These are phyloP conservation scores for Phytopythium mirpurense DNA, from an alignment of 352 stramenopile genomes.

Conservation along the genomic window DNA sequence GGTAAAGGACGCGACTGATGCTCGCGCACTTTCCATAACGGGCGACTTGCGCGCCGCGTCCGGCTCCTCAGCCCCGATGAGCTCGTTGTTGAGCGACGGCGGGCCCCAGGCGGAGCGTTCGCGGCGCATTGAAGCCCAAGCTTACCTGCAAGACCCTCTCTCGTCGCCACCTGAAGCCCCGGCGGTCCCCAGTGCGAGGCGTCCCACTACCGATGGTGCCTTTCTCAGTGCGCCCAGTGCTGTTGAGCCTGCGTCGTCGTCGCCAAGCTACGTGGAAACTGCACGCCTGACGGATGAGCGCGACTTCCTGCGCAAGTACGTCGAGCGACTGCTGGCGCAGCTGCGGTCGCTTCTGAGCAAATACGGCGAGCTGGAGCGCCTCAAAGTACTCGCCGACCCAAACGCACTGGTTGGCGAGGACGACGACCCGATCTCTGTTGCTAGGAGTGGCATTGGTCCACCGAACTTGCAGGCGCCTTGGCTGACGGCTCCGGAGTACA, in stretches of 20 bases:
- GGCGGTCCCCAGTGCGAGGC: constrained; percentile 4
- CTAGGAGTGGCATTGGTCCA: neutral
- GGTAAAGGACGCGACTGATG: neutral
- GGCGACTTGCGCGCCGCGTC: neutral
- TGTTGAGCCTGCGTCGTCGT: neutral
- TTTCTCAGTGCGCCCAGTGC: neutral
- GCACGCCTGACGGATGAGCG: constrained; percentile 52
- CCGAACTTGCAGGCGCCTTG: constrained; percentile 32
- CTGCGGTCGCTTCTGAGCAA: constrained; percentile 52
- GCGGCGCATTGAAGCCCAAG: constrained; percentile 25
- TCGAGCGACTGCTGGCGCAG: constrained; percentile 60
- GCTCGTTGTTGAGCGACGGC: constrained; percentile 11
- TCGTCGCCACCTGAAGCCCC: neutral
- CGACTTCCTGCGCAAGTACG: constrained; percentile 57
- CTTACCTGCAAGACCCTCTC: constrained; percentile 6
- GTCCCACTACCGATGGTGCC: neutral
- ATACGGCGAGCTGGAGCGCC: constrained; percentile 67
- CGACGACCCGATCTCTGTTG: constrained; percentile 6
- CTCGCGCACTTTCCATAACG: neutral
- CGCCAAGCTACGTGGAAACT: constrained; percentile 29
- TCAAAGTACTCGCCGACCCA: constrained; percentile 49
- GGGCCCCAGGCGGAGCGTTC: constrained; percentile 30
- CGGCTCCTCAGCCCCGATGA: neutral
- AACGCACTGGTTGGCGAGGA: constrained; percentile 11
- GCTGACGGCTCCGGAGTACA: constrained; percentile 66